These are phyloP conservation scores for Boletus mariae DNA, from an alignment of 1,284 basidiomycete species.

Conservation along the genomic window DNA sequence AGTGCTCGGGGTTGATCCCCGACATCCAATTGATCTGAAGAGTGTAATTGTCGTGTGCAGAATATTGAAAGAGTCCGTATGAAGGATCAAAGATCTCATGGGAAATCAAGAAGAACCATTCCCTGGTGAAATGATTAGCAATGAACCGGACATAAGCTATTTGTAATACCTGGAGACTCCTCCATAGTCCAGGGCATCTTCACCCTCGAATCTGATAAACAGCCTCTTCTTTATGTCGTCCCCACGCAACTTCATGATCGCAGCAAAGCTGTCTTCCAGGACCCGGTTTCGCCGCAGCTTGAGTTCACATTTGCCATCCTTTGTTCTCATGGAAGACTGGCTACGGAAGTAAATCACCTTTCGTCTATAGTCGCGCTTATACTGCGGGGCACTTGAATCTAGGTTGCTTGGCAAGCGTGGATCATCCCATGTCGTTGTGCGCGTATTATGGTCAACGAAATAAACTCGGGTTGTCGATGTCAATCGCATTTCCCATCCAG, in stretches of 20 bases:
- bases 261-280: slow-evolving; percentile 94
- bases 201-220: slow-evolving; percentile 99
- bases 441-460: slow-evolving; percentile 77
- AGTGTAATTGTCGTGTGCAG: slow-evolving; percentile 98
- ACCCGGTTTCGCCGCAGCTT: slow-evolving; percentile 92
- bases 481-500: slow-evolving; percentile 83
- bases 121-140: slow-evolving; percentile 47
- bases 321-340: slow-evolving; percentile 89
- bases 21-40: slow-evolving; percentile 98
- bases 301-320: slow-evolving; percentile 93
- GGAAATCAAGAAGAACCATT: slow-evolving; percentile 99
- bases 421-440: slow-evolving; percentile 80
- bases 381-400: slow-evolving; percentile 96
- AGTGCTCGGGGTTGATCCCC: slow-evolving; percentile 96
- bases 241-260: slow-evolving; percentile 92
- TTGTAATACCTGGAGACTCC: slow-evolving; percentile 82
- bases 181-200: slow-evolving; percentile 98
- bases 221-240: slow-evolving; percentile 95
- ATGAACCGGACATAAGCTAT: not conserved
- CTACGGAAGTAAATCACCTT: slow-evolving; percentile 99
- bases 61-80: slow-evolving; percentile 99
- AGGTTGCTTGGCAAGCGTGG: slow-evolving; percentile 62
- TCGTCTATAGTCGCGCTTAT: slow-evolving; percentile 97
- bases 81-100: slow-evolving; percentile 99
- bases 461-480: slow-evolving; percentile 71